A percentile compares a stretch with the other conserved stretches of the same genome.
phyloP scores from a whole-genome alignment of 2,329 filamentous ascomycete genomes.

The Stachybotrys elegans region DNA sequence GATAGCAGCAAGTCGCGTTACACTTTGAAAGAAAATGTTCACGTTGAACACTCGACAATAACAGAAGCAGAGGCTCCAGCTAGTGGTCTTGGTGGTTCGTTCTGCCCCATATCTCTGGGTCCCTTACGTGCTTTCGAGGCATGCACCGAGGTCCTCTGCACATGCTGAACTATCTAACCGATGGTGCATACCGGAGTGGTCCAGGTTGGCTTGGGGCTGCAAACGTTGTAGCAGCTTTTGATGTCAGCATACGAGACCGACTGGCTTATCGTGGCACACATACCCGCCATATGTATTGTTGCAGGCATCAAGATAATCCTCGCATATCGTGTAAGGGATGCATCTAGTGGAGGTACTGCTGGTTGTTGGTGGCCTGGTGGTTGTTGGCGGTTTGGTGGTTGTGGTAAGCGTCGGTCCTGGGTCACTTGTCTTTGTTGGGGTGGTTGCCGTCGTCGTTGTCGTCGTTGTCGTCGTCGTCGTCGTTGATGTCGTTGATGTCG shows the following conservation, averaged over 20 bases:
- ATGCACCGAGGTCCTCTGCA: not conserved
- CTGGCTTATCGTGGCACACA: conserved; percentile 1
- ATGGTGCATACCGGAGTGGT: not conserved
- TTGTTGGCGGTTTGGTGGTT: not conserved
- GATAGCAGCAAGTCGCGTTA: too few species aligned
- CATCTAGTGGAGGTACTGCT: not conserved
- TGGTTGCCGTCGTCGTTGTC: not conserved
- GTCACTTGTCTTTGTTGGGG: not conserved
- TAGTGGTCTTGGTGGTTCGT: too few species aligned
- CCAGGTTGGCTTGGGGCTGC: conserved; percentile 2
- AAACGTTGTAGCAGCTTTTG: conserved; percentile 6
- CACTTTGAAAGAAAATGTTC: too few species aligned
- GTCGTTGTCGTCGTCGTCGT: not conserved
- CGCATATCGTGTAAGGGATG: conserved; percentile 3
- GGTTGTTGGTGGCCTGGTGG: not conserved
- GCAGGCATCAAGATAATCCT: conserved; percentile 4
- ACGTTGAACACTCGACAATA: too few species aligned
- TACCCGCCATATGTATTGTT: conserved; percentile 14
- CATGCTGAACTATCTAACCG: not conserved
- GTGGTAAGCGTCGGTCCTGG: too few species aligned
- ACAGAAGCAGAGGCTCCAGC: too few species aligned
- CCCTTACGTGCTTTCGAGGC: too few species aligned
- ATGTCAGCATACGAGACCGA: not conserved
- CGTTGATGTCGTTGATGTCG: not conserved
- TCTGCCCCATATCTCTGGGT: too few species aligned